These are phyloP conservation scores for Ustilago sp. DNA, from an alignment of 1,284 basidiomycete genomes.

Conservation along the genomic window DNA sequence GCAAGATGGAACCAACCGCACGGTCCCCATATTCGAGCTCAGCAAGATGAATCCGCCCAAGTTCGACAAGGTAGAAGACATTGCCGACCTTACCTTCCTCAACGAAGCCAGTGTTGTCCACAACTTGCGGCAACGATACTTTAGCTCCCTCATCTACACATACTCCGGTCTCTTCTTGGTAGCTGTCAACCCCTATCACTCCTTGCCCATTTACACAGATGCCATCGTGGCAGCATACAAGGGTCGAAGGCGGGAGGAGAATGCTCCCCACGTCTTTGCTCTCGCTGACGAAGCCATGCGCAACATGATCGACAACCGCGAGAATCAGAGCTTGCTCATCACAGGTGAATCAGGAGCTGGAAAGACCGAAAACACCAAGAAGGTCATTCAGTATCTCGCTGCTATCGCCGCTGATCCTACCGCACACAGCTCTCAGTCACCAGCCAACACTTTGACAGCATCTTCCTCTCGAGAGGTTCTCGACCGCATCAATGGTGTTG, in stretches of 20 bases:
- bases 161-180: conserved; percentile 97
- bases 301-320: conserved; percentile 95
- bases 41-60: conserved; percentile 85
- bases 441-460: conserved; percentile 46
- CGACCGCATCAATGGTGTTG: conserved; percentile 60
- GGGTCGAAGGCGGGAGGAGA: conserved; percentile 89
- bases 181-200: conserved; percentile 96
- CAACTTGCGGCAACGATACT: conserved; percentile 90
- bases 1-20: conserved; percentile 73
- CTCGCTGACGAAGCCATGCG: conserved; percentile 98
- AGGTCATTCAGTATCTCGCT: conserved; percentile 98
- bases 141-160: conserved; percentile 82
- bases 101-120: conserved; percentile 99
- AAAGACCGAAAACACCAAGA: conserved; percentile 99
- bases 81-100: conserved; percentile 96
- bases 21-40: conserved; percentile 62
- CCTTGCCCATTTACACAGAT: conserved; percentile 91
- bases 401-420: conserved; percentile 81
- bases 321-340: conserved; percentile 97
- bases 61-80: conserved; percentile 97
- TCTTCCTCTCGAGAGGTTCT: conserved; percentile 58
- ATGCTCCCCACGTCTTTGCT: conserved; percentile 96
- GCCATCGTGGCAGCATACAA: conserved; percentile 93
- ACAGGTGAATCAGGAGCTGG: conserved; percentile 99
- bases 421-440: conserved; percentile 34